A percentile compares a stretch with the other conserved stretches of the same genome.
These are phyloP conservation scores for Trichoderma sp. DNA, from an alignment of 2,329 filamentous ascomycete genomes.

Conservation along the genomic window DNA sequence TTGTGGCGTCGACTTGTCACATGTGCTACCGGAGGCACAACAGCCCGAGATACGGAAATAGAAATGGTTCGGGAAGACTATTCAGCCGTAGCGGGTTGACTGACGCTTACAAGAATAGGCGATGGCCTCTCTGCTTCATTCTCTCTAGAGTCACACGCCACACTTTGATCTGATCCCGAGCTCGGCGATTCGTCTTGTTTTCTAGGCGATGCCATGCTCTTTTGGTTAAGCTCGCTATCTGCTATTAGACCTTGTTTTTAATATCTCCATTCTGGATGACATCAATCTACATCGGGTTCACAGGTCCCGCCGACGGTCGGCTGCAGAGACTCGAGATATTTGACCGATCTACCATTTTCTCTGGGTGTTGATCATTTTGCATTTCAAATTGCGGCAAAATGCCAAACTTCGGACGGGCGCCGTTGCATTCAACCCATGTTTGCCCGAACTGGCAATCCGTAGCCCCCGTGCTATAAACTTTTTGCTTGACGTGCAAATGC, in stretches of 20 bases:
- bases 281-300: background rate
- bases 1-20: background rate
- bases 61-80: conserved; percentile 3
- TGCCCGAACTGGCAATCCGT: background rate
- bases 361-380: background rate
- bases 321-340: background rate
- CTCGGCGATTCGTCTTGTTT: background rate
- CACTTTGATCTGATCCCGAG: background rate
- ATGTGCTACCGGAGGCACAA: background rate
- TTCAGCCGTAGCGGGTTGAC: conserved; percentile 2
- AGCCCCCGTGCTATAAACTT: background rate
- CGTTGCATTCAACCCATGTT: background rate
- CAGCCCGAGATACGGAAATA: conserved; percentile 1
- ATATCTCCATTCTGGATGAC: background rate
- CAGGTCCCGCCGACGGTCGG: background rate
- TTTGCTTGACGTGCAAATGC: background rate
- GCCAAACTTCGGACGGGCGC: background rate
- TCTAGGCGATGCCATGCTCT: background rate
- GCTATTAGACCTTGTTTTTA: background rate
- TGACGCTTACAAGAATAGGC: background rate
- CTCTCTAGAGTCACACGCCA: conserved; percentile 2
- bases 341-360: background rate
- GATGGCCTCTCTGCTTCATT: background rate
- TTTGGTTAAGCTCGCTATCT: background rate
- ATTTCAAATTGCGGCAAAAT: background rate